Percentiles rank a stretch among this genome's conserved stretches.
phyloP scores from a whole-genome alignment of 83 land plant genomes.

The Larix sibirica region DNA sequence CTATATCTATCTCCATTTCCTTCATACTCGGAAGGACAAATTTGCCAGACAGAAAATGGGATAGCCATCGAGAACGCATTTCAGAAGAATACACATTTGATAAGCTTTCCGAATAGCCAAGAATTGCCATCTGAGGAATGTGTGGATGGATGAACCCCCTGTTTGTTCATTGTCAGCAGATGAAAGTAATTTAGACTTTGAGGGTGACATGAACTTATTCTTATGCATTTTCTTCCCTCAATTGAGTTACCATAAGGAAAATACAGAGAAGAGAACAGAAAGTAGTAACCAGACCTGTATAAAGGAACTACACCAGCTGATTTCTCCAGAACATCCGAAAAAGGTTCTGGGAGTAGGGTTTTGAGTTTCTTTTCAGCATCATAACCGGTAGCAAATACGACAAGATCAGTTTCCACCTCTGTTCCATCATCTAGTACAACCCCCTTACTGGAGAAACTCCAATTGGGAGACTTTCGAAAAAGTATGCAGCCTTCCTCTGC shows the following conservation, averaged over 20 bases:
- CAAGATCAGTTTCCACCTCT: constrained; percentile 70
- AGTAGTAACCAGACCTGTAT: constrained; percentile 52
- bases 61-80: constrained; percentile 61
- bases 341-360: constrained; percentile 41
- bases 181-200: background rate
- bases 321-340: constrained; percentile 17
- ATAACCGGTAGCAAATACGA: constrained; percentile 68
- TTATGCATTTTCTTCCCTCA: background rate
- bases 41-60: constrained; percentile 32
- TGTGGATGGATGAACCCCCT: constrained; percentile 72
- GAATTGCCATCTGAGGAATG: constrained; percentile 74
- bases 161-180: background rate
- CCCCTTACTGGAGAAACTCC: constrained; percentile 53
- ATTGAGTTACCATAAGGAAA: background rate
- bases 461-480: constrained; percentile 43
- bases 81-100: constrained; percentile 68
- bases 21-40: constrained; percentile 49
- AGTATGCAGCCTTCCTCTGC: constrained; percentile 52
- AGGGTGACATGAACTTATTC: too few relatives aligned
- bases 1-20: constrained; percentile 42
- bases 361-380: constrained; percentile 68
- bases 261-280: background rate
- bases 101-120: constrained; percentile 67
- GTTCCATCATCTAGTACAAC: constrained; percentile 51
- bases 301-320: constrained; percentile 53